Percentiles rank a stretch among this genome's conserved stretches.
These are phyloP conservation scores for Cladosporium oxysporum DNA, from an alignment of 2,329 filamentous ascomycete genomes.

Conservation along the genomic window DNA sequence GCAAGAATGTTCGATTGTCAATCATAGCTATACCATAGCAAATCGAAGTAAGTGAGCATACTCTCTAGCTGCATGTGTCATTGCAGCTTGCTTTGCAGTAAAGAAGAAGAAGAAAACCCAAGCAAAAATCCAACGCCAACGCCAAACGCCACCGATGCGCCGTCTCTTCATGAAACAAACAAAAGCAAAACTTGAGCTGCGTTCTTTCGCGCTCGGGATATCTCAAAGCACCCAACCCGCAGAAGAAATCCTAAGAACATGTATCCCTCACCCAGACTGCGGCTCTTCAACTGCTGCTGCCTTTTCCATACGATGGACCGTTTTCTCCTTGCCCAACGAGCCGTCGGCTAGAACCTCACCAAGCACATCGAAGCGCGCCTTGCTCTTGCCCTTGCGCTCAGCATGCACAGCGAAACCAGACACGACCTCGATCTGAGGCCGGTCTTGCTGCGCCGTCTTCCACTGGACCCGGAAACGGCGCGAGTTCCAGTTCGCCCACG, in stretches of 20 bases:
- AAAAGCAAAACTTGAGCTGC: constrained; percentile 1
- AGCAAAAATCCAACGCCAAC: background rate
- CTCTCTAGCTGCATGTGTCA: background rate
- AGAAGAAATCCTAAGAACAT: background rate
- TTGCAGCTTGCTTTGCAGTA: background rate
- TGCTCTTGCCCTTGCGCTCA: background rate
- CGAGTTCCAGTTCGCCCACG: background rate
- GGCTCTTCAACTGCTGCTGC: background rate
- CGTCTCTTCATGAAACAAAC: background rate
- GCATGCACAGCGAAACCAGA: background rate
- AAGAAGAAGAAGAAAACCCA: background rate
- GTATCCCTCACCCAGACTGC: background rate
- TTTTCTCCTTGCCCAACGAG: background rate
- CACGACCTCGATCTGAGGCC: background rate
- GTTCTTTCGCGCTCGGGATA: background rate
- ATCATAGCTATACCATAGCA: background rate
- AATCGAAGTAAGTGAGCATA: background rate
- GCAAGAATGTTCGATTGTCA: background rate
- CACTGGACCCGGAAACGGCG: background rate
- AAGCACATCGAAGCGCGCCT: background rate
- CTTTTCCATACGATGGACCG: background rate
- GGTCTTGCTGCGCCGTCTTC: background rate
- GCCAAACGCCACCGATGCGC: background rate
- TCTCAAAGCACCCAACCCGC: background rate
- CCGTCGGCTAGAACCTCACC: background rate